Evolutionary conservation across 768 basidiomycete genomes (phyloP).

Genomic region (Suillus fuscotomentosus): DNA sequence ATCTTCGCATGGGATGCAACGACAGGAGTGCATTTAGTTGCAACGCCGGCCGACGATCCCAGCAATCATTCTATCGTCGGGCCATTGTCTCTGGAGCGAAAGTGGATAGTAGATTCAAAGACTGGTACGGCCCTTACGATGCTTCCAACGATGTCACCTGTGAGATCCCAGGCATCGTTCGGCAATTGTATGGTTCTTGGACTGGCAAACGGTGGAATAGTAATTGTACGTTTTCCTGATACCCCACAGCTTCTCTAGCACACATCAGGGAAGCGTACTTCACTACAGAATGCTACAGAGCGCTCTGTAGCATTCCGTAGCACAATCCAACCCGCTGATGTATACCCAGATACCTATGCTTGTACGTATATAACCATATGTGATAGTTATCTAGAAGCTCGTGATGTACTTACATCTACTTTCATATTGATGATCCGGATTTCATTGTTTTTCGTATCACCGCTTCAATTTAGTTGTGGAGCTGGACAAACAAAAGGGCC

Average conservation of each 20-base stretch:
- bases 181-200: conserved; percentile 25
- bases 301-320: too few relatives aligned
- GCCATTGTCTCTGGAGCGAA: conserved; percentile 15
- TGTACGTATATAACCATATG: neutral
- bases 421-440: too few relatives aligned
- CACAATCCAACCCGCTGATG: too few relatives aligned
- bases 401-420: neutral
- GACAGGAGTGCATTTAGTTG: conserved; percentile 18
- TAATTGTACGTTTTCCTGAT: conserved; percentile 22
- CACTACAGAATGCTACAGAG: too few relatives aligned
- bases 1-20: conserved; percentile 28
- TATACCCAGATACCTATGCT: neutral
- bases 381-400: neutral
- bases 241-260: conserved; percentile 1
- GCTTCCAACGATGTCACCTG: conserved; percentile 29
- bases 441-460: too few relatives aligned
- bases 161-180: conserved; percentile 20
- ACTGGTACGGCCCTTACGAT: conserved; percentile 15
- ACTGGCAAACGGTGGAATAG: conserved; percentile 26
- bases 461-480: too few relatives aligned
- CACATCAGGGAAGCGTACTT: too few relatives aligned
- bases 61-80: conserved; percentile 6
- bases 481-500: too few relatives aligned
- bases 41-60: conserved; percentile 21
- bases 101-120: conserved; percentile 24